These are phyloP conservation scores for Colletotrichum truncatum DNA, from an alignment of 2,329 filamentous ascomycete species.

Conservation along the genomic window DNA sequence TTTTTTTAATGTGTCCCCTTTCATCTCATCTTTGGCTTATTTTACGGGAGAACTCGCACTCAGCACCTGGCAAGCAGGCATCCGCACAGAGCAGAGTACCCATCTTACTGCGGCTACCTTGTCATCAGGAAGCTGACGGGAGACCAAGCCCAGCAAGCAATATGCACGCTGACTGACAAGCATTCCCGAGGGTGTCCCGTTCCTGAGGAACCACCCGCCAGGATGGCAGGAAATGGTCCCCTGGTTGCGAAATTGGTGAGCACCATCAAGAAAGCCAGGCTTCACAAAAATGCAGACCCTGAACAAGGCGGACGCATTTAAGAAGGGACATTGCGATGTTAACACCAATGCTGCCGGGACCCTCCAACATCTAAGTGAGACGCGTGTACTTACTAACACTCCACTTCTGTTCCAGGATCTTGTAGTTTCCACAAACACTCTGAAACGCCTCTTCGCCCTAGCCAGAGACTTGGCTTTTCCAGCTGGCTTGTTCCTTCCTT, in stretches of 20 bases:
- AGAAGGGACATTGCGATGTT: conserved; percentile 14
- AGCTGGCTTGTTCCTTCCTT: conserved; percentile 1
- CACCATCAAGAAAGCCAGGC: not conserved
- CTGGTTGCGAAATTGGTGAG: not conserved
- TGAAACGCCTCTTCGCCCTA: conserved; percentile 26
- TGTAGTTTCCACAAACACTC: conserved; percentile 26
- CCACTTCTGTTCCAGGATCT: conserved; percentile 21
- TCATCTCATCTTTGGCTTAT: conserved; percentile 5
- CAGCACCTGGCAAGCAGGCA: not conserved
- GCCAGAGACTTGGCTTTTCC: conserved; percentile 22
- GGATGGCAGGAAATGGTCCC: not conserved
- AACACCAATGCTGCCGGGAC: not conserved
- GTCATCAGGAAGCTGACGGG: conserved; percentile 23
- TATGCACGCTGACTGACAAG: conserved; percentile 7
- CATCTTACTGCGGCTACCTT: not conserved
- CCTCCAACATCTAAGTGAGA: conserved; percentile 24
- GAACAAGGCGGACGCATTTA: conserved; percentile 2
- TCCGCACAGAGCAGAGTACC: not conserved
- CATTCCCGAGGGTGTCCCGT: not conserved
- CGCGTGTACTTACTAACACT: conserved; percentile 24
- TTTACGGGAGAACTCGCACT: not conserved
- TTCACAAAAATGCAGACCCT: conserved; percentile 9
- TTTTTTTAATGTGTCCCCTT: not conserved
- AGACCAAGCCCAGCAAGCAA: conserved; percentile 2
- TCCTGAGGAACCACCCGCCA: not conserved